Percentiles rank a stretch among this genome's conserved stretches.
Conservation (phyloP, 2,329 filamentous ascomycete species). For the Paradendryphiella salina region DNA sequence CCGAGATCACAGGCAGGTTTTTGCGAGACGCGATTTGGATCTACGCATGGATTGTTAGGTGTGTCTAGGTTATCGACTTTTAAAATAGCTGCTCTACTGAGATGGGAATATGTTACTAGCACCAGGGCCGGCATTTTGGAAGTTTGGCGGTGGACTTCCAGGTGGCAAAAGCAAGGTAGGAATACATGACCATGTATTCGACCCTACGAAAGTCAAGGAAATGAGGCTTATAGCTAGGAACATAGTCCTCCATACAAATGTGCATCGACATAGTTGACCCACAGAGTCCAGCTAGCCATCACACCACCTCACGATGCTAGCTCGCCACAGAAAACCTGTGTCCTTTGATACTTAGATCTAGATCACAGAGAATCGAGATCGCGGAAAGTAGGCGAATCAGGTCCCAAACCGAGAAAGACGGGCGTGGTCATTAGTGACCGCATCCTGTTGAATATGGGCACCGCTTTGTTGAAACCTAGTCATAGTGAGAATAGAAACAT, state of each 20-base stretch:
- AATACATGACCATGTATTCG: neutral
- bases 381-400: conserved; percentile 2
- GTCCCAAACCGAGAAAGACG: neutral
- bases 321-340: conserved; percentile 8
- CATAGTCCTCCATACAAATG: neutral
- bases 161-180: neutral
- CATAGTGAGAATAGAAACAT: neutral
- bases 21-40: conserved; percentile 1
- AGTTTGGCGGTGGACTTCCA: neutral
- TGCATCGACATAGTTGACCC: neutral
- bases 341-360: neutral
- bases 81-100: neutral
- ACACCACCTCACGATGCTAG: neutral
- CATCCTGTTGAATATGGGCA: neutral
- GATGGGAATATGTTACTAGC: neutral
- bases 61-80: neutral
- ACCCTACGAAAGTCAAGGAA: neutral
- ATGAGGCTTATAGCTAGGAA: neutral
- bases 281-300: neutral
- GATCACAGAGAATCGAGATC: neutral
- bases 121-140: neutral
- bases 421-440: neutral
- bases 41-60: neutral
- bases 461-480: neutral
- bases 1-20: neutral